Conservation (phyloP, 495 filamentous ascomycete genomes). For the Trichocladium antarcticum region DNA sequence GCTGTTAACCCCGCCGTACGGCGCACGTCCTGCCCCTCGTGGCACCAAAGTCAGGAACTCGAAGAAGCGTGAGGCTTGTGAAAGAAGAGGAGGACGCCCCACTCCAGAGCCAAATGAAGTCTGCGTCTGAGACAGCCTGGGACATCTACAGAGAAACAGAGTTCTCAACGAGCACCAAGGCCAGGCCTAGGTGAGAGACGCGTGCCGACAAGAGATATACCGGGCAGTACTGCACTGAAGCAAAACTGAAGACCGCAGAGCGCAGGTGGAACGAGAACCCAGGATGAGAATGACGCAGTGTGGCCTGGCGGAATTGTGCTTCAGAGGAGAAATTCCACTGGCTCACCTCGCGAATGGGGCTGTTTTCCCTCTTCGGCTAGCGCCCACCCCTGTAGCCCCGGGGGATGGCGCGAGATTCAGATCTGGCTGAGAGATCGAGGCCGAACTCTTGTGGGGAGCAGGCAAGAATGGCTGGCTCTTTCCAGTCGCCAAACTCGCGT, state of each 20-base stretch:
- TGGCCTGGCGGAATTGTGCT: slow-evolving; percentile 1
- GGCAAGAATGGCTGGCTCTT: not conserved
- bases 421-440: slow-evolving; percentile 2
- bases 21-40: slow-evolving; percentile 7
- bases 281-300: slow-evolving; percentile 5
- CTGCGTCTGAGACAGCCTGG: not conserved
- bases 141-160: no score
- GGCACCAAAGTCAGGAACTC: not conserved
- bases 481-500: not conserved
- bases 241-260: not conserved
- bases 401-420: slow-evolving; percentile 1
- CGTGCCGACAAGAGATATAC: not conserved
- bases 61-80: not conserved
- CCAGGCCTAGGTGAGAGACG: not conserved
- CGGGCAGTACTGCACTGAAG: not conserved
- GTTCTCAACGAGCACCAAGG: not conserved
- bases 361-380: not conserved
- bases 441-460: slow-evolving; percentile 13
- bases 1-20: slow-evolving; percentile 30
- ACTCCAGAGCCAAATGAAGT: slow-evolving; percentile 1
- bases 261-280: slow-evolving; percentile 5
- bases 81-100: not conserved
- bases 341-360: slow-evolving; percentile 8
- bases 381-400: not conserved
- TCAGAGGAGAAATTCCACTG: slow-evolving; percentile 8